Conservation (phyloP, 768 basidiomycete genomes). For the Saitozyma podzolica region DNA sequence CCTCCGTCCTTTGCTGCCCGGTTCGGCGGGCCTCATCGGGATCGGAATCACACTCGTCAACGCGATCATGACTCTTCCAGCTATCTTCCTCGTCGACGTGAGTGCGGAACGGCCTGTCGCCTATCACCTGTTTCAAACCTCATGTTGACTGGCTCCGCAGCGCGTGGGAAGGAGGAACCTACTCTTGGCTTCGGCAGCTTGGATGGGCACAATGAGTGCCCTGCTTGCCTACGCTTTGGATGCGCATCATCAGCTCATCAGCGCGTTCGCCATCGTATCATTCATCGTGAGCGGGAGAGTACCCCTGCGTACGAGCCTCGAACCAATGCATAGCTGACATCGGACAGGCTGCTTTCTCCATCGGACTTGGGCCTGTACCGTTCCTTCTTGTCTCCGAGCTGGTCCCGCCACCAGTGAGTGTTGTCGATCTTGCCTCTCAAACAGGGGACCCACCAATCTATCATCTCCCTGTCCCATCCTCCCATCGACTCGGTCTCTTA, state of each 20-base stretch:
- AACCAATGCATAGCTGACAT: slow-evolving; percentile 3
- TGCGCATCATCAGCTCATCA: slow-evolving; percentile 61
- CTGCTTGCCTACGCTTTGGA: slow-evolving; percentile 72
- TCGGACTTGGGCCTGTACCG: slow-evolving; percentile 87
- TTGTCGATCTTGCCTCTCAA: too few relatives aligned
- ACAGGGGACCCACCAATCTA: too few relatives aligned
- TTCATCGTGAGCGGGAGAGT: slow-evolving; percentile 65
- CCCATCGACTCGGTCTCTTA: too few relatives aligned
- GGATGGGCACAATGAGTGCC: slow-evolving; percentile 67
- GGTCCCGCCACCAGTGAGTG: slow-evolving; percentile 71
- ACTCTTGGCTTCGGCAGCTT: slow-evolving; percentile 65
- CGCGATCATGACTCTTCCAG: slow-evolving; percentile 70
- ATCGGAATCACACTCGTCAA: slow-evolving; percentile 82
- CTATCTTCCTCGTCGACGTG: slow-evolving; percentile 83
- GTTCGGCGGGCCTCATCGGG: slow-evolving; percentile 76
- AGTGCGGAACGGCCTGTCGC: slow-evolving; percentile 17
- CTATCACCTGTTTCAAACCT: background rate
- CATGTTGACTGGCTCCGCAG: slow-evolving; percentile 36
- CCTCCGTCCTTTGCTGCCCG: slow-evolving; percentile 65
- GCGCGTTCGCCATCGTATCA: slow-evolving; percentile 70
- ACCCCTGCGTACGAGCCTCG: background rate
- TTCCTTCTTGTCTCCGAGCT: slow-evolving; percentile 91
- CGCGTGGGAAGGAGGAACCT: slow-evolving; percentile 71
- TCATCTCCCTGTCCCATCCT: too few relatives aligned
- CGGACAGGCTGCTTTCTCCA: slow-evolving; percentile 70